These are phyloP conservation scores for Pleoardoris graminearum DNA, from an alignment of 2,329 filamentous ascomycete species.

Conservation along the genomic window DNA sequence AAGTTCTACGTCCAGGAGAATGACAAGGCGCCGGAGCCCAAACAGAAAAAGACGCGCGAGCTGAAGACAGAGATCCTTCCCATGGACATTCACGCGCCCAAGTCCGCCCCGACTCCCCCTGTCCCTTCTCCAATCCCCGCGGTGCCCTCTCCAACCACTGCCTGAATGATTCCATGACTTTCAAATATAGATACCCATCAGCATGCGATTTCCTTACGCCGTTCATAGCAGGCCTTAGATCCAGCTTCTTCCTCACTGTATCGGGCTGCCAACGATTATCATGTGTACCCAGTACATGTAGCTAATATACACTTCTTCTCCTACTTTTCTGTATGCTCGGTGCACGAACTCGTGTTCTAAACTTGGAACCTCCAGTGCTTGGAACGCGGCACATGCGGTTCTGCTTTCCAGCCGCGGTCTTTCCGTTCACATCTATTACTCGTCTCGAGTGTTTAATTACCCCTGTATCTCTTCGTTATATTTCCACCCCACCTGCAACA, in stretches of 20 bases:
- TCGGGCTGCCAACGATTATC: neutral
- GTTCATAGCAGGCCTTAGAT: neutral
- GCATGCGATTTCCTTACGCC: neutral
- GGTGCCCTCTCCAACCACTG: neutral
- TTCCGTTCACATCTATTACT: no score
- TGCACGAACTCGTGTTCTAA: no score
- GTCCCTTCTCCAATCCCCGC: constrained; percentile 1
- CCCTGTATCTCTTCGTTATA: no score
- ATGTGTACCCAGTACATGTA: no score
- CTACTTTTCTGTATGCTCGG: no score
- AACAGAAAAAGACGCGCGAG: constrained; percentile 65
- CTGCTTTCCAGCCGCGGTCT: no score
- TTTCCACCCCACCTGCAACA: no score
- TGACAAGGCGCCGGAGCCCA: constrained; percentile 72
- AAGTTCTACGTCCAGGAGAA: constrained; percentile 99
- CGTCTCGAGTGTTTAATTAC: no score
- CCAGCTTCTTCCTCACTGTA: neutral
- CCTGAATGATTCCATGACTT: constrained; percentile 5
- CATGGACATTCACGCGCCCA: constrained; percentile 47
- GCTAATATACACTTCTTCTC: no score
- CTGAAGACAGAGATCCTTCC: constrained; percentile 63
- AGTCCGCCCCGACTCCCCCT: constrained; percentile 30
- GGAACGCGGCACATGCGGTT: no score
- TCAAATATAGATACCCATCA: constrained; percentile 8
- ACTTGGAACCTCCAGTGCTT: no score